phyloP scores from a whole-genome alignment of 306 rosid species.

The Adenanthera pavonina region DNA sequence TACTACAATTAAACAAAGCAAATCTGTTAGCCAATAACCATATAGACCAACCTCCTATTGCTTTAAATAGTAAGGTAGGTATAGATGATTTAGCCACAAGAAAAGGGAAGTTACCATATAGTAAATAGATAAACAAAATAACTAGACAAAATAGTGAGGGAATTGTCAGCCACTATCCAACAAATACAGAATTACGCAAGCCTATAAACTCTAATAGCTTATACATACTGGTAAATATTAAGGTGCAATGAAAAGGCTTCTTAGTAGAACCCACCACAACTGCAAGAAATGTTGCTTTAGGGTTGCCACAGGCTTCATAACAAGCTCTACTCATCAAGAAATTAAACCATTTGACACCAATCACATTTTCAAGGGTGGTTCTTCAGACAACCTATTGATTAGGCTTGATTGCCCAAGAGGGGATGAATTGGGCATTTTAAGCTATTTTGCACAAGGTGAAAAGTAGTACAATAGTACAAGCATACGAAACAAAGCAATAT shows the following conservation, averaged over 20 bases:
- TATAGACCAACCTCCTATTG: neutral
- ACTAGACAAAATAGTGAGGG: slow-evolving; percentile 5
- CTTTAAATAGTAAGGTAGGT: slow-evolving; percentile 6
- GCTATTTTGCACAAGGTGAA: too few species aligned
- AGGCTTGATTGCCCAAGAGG: too few species aligned
- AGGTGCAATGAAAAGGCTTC: slow-evolving; percentile 28
- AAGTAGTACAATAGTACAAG: too few species aligned
- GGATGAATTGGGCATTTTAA: too few species aligned
- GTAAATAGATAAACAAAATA: neutral
- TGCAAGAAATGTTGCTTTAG: slow-evolving; percentile 95
- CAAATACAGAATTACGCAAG: slow-evolving; percentile 24
- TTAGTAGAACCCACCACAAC: slow-evolving; percentile 80
- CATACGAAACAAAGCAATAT: too few species aligned
- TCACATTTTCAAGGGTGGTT: too few species aligned
- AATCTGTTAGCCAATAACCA: slow-evolving; percentile 24
- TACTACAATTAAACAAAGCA: slow-evolving; percentile 22
- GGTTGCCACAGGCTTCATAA: slow-evolving; percentile 99
- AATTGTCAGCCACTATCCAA: neutral
- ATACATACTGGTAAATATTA: slow-evolving; percentile 2
- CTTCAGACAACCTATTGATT: too few species aligned
- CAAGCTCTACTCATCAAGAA: slow-evolving; percentile 85
- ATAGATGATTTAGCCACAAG: slow-evolving; percentile 3
- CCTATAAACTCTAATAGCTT: slow-evolving; percentile 18
- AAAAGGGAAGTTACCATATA: neutral
- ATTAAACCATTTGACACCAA: slow-evolving; percentile 84